Base-by-base conservation (phyloP, 2,329 filamentous ascomycete species). In the Ceratocystis harringtonii region DNA sequence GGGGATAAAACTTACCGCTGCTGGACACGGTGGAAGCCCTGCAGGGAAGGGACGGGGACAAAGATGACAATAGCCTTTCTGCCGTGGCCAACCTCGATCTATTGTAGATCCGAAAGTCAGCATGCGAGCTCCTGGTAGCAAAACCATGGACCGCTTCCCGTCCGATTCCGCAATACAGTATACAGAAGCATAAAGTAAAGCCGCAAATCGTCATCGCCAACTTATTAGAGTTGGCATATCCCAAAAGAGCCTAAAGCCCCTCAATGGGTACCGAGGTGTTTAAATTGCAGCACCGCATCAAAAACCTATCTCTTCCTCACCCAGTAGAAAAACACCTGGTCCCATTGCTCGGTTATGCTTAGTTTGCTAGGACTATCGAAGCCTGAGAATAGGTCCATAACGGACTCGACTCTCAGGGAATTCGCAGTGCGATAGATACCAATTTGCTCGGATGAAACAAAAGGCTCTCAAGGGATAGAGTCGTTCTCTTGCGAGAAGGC, bases 31-130 rank as follows among this genome's bases (percentile, higher is more conserved):
- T 97, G 94, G 90, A 96, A 99, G 79, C 90, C 90, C 80, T 87
- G 84, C 79, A 99, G 90, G 80, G 95, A 90, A 81, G 94, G 94
- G 79, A 99, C 94, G 79, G 94, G 94, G 85, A 99, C 94, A 89
- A 99, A 99, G 89, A 99, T 95, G 85, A 96, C 92, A 84, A 99
- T 94, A 78, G 94, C 94, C 89, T 97, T 99, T 87, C 96, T 96
- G 87, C 94, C 94, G 85, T 97, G 92, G 84, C 94, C 94, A 83
- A 97, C 92, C 85, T 99, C 94, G 85, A 99, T 94, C 94, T 99
- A 81, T 75, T 78, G 71, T 74, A 83, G 82, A 85, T 79, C 78
- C 72, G 72, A 80, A 81, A 86, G 82, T 87, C 84, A 87, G 84
- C 84, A 84, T 85, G 84, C 84, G 84, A 87, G 82, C 84, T 87